These are phyloP conservation scores for Plasmopara halstedii DNA, from an alignment of 352 stramenopile species.

Conservation along the genomic window DNA sequence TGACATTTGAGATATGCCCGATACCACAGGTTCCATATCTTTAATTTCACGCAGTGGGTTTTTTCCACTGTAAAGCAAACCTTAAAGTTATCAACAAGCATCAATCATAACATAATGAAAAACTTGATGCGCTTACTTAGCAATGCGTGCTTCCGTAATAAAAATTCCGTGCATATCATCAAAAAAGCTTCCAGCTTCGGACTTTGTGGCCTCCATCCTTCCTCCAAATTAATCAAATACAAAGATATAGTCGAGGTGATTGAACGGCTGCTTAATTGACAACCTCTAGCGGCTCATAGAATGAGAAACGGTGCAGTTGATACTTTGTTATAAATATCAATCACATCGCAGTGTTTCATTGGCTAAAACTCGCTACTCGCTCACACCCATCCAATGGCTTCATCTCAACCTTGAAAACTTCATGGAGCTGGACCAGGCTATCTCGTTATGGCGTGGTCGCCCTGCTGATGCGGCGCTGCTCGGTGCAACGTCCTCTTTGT, in stretches of 20 bases:
- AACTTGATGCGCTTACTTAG: conserved; percentile 23
- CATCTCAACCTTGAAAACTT: too few species aligned
- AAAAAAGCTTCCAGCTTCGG: conserved; percentile 21
- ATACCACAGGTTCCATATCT: conserved; percentile 72
- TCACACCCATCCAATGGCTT: conserved; percentile 22
- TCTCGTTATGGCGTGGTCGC: conserved; percentile 56
- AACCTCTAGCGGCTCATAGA: too few species aligned
- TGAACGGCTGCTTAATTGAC: not conserved
- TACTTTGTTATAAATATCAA: conserved; percentile 16
- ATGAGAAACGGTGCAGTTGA: conserved; percentile 6
- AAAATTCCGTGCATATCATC: conserved; percentile 56
- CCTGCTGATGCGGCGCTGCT: conserved; percentile 38
- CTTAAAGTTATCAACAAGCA: not conserved
- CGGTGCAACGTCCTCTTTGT: conserved; percentile 28
- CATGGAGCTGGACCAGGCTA: conserved; percentile 69
- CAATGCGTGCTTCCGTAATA: conserved; percentile 65
- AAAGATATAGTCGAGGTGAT: not conserved
- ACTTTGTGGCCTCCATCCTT: conserved; percentile 18
- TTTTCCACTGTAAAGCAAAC: conserved; percentile 24
- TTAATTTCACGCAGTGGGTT: conserved; percentile 48
- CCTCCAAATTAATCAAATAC: not conserved
- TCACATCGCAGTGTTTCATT: conserved; percentile 7
- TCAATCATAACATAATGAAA: not conserved
- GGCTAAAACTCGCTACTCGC: conserved; percentile 15
- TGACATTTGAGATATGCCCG: conserved; percentile 80